Evolutionary conservation across 1,284 basidiomycete genomes (phyloP), one percentile per base, ranked within the genome.

Genomic region (Cutaneotrichosporon cutaneum): DNA sequence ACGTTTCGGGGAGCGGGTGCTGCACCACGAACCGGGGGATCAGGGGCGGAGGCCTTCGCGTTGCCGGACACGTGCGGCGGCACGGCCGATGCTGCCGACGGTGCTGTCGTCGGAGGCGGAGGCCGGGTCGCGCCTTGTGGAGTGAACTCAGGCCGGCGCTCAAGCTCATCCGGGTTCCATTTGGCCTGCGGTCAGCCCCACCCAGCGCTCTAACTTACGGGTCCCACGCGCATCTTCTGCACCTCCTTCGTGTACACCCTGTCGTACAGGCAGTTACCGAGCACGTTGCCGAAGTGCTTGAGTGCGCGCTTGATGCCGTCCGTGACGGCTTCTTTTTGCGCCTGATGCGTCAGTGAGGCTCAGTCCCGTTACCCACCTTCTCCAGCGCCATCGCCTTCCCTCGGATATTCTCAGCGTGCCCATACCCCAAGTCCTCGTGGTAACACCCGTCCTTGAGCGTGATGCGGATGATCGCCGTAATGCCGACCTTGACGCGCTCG

Each of bases 271-370:
- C 95, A 99, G 73, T 97, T 96, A 9, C 94, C 95, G 11, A 98
- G 83, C 1, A 98, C 81, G 74, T 94, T 95, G 54, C 96, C 95
- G 76, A 99, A 99, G 68, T 88, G 92, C 54, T 92, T 85, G 22
- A 99, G 82, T 0, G 92, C 86, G 36, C 95, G 87, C 79, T 99
- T 99, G 52, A 95, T 81, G 0, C 85, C 94, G 71, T 99, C 95
- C 0, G 95, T 99, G 0, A 97, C 90, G 0, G 96, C 94, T 75
- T 98, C 95, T 74, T 99, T 99, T 83, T 96, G 95, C 71, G 90
- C 92, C 93, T 97, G 70, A 9, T 30, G 22, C 11, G 48, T 52
- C 24, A 59, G 65, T 14, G 26, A 26, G 26, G 45, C 2, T n/a
- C 33, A 13, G 44, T 30, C 5, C 32, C 13, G 13, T 6, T 24